Percentiles rank a stretch among this genome's conserved stretches.
Evolutionary conservation across 495 filamentous ascomycete genomes (phyloP).

Genomic region (Aspergillus sclerotiicarbonarius): DNA sequence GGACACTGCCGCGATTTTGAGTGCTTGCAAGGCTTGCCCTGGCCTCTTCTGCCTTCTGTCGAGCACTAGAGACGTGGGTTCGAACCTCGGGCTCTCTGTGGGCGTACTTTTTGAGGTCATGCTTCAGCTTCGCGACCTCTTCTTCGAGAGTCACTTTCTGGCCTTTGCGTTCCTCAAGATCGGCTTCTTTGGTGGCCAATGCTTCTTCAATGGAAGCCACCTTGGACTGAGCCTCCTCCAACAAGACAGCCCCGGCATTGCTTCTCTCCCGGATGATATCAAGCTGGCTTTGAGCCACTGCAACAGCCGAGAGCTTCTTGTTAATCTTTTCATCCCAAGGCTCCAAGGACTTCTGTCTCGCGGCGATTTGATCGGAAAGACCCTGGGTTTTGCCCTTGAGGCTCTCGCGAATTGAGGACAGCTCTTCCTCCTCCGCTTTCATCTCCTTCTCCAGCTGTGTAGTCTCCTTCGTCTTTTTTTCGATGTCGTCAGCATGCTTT

Average conservation of each 20-base stretch:
- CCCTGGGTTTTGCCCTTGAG: conserved; percentile 94
- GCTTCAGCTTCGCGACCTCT: conserved; percentile 66
- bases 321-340: conserved; percentile 98
- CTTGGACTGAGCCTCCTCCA: conserved; percentile 82
- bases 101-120: conserved; percentile 66
- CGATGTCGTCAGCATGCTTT: conserved; percentile 73
- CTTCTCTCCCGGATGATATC: conserved; percentile 85
- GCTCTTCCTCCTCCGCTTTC: conserved; percentile 75
- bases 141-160: conserved; percentile 71
- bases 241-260: conserved; percentile 77
- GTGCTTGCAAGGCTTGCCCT: conserved; percentile 81
- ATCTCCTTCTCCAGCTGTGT: conserved; percentile 69
- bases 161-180: conserved; percentile 72
- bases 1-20: conserved; percentile 89
- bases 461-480: conserved; percentile 69
- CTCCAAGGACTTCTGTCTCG: conserved; percentile 90
- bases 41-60: conserved; percentile 95
- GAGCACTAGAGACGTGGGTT: conserved; percentile 75
- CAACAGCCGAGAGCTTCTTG: conserved; percentile 87
- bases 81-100: conserved; percentile 78
- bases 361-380: conserved; percentile 86
- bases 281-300: conserved; percentile 90
- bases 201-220: conserved; percentile 68
- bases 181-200: conserved; percentile 63
- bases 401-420: conserved; percentile 72